phyloP scores from a whole-genome alignment of 2,329 filamentous ascomycete species.

The Colletotrichum sojae region DNA sequence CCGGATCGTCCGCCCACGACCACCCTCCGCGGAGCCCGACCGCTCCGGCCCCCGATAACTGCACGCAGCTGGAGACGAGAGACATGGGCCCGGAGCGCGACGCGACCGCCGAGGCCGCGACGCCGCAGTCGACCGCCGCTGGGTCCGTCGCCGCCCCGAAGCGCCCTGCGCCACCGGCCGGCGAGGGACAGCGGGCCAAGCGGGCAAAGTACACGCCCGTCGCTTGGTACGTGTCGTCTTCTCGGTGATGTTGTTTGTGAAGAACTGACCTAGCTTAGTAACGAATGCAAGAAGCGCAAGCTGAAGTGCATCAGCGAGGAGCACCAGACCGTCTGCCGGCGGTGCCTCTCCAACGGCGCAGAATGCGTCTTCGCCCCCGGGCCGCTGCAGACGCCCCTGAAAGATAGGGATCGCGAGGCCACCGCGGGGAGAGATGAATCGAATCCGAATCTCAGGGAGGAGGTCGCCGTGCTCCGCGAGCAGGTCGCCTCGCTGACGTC shows the following conservation, averaged over 20 bases:
- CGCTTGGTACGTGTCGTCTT: slow-evolving; percentile 50
- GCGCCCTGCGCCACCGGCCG: slow-evolving; percentile 28
- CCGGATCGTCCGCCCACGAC: slow-evolving; percentile 9
- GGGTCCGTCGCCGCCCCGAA: slow-evolving; percentile 32
- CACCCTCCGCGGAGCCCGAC: slow-evolving; percentile 18
- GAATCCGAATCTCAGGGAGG: slow-evolving; percentile 45
- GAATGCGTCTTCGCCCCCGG: slow-evolving; percentile 46
- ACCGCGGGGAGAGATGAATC: slow-evolving; percentile 44
- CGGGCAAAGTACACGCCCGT: slow-evolving; percentile 55
- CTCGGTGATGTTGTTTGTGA: neutral
- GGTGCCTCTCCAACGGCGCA: slow-evolving; percentile 48
- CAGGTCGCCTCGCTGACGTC: slow-evolving; percentile 49
- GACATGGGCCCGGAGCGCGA: slow-evolving; percentile 22
- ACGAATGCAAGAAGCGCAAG: slow-evolving; percentile 58
- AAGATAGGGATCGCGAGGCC: slow-evolving; percentile 38
- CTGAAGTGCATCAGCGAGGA: slow-evolving; percentile 54
- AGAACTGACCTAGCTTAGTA: slow-evolving; percentile 40
- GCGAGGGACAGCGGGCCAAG: slow-evolving; percentile 43
- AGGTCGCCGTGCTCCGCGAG: slow-evolving; percentile 48
- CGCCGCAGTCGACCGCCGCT: slow-evolving; percentile 19
- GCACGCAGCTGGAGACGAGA: neutral
- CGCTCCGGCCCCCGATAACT: neutral
- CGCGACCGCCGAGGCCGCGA: slow-evolving; percentile 16
- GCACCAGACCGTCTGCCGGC: slow-evolving; percentile 46
- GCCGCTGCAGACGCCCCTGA: slow-evolving; percentile 31